Percentiles rank a stretch among this genome's conserved stretches.
Conservation (phyloP, 192 early-diverging fungal genomes). For the Lobosporangium transversale region DNA sequence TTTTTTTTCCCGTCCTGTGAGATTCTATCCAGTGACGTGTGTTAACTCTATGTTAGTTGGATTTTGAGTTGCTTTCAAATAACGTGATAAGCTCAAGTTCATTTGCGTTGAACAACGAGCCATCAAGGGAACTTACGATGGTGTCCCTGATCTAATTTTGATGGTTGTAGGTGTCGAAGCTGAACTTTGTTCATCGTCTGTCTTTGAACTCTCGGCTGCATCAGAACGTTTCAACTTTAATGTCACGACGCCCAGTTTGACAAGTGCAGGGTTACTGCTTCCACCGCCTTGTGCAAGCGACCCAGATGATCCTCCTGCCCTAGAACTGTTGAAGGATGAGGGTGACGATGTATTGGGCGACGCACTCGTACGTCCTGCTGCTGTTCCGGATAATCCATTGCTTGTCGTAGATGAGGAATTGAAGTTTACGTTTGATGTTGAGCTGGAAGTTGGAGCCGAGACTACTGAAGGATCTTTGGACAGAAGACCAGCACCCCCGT, state of each 20-base stretch:
- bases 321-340: slow-evolving; percentile 28
- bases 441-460: slow-evolving; percentile 26
- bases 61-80: too few species aligned
- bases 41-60: too few species aligned
- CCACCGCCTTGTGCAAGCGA: slow-evolving; percentile 3
- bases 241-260: slow-evolving; percentile 43
- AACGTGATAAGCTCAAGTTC: background rate
- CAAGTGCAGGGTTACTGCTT: slow-evolving; percentile 2
- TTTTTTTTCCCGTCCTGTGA: slow-evolving; percentile 45
- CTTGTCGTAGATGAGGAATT: slow-evolving; percentile 14
- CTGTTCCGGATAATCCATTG: background rate
- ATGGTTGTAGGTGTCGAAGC: slow-evolving; percentile 29
- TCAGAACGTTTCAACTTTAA: slow-evolving; percentile 48
- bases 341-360: slow-evolving; percentile 38
- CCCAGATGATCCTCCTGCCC: slow-evolving; percentile 15
- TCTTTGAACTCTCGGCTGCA: slow-evolving; percentile 32
- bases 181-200: slow-evolving; percentile 34
- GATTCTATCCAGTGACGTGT: too few species aligned
- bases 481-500: slow-evolving; percentile 8
- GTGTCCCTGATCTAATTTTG: slow-evolving; percentile 42
- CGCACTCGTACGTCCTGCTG: slow-evolving; percentile 17
- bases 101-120: too few species aligned
- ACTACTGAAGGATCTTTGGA: slow-evolving; percentile 44
- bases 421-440: background rate
- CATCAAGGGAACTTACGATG: slow-evolving; percentile 48